Base-by-base conservation (phyloP, 2,329 filamentous ascomycete species). In the Blastomyces parvus region DNA sequence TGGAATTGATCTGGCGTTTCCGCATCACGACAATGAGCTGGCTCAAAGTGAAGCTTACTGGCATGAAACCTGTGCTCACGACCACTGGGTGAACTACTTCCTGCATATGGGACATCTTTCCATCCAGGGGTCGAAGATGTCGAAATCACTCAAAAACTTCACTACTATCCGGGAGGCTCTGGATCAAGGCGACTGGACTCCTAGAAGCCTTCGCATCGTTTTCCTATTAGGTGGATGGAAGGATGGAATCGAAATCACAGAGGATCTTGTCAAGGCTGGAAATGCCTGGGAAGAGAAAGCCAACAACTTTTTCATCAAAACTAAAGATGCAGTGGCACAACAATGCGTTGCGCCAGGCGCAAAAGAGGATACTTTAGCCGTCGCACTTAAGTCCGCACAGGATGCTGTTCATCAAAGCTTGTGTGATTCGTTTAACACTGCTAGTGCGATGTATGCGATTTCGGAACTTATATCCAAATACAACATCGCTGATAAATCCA, bases 81-180 rank as follows among this genome's bases (percentile, higher is more conserved):
- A 80, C 53, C 90, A 90, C 64, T 96, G 93, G 93, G 89, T 96
- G 60, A 96, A 94, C 73, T 96, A 97, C 77, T 97, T 97, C 77
- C 73, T 97, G 19, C 93, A 97, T 73, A 97, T 95, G 88, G 93
- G 93, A 0, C 93, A 97, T 73, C 78, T 97, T 58, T 88, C 87
- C 6, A 97, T 97, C 63, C 85, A 88, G 33, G 92, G 93, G 0
- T 90, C 87, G 27, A 97, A 97, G 75, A 97, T 97, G 93, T 93
- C 88, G 63, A 97, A 97, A 76, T 91, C 87, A 19, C 78, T 97
- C 63, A 97, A 97, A 80, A 97, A 97, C 75, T 97, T 97, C 75
- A 91, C 91, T 50, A 96, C 93, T 0, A 96, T 97, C 66, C 84
- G 90, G 38, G 89, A 95, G 73, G 91, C 92, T 0, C 78, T 97